These are phyloP conservation scores for Fusarium clavum DNA, from an alignment of 2,329 filamentous ascomycete species.

Conservation along the genomic window DNA sequence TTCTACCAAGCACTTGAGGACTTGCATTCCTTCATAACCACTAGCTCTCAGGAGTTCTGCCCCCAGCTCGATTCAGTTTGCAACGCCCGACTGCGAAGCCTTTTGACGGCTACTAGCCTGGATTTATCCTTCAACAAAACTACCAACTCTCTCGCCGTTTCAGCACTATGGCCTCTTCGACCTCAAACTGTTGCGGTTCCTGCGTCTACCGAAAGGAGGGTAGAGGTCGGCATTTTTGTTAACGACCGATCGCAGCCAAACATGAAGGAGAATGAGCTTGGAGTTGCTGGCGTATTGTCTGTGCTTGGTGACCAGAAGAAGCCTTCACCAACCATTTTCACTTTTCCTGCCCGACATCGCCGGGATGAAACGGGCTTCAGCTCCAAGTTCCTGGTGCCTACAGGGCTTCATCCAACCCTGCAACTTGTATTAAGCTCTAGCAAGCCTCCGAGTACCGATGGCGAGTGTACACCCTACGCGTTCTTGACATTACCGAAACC, in stretches of 20 bases:
- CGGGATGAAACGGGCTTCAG: conserved; percentile 70
- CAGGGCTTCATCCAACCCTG: conserved; percentile 86
- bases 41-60: conserved; percentile 66
- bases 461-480: conserved; percentile 78
- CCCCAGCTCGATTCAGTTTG: conserved; percentile 60
- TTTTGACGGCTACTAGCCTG: conserved; percentile 69
- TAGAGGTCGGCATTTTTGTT: conserved; percentile 85
- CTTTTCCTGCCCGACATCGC: conserved; percentile 82
- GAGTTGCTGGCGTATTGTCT: conserved; percentile 80
- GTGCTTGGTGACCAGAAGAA: conserved; percentile 80
- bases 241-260: conserved; percentile 66
- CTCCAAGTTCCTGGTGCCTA: conserved; percentile 74
- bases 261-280: conserved; percentile 77
- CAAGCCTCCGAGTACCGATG: conserved; percentile 62
- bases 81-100: conserved; percentile 56
- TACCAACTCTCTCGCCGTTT: conserved; percentile 73
- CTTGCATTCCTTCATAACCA: conserved; percentile 65
- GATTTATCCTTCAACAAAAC: conserved; percentile 82
- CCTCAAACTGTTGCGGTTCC: conserved; percentile 56
- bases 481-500: conserved; percentile 85
- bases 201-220: conserved; percentile 61
- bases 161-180: conserved; percentile 70
- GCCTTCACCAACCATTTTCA: conserved; percentile 82
- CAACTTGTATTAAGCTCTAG: conserved; percentile 71
- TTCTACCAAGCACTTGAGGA: conserved; percentile 75